phyloP scores from a whole-genome alignment of 345 rosid species.

The Citrus trifoliata region DNA sequence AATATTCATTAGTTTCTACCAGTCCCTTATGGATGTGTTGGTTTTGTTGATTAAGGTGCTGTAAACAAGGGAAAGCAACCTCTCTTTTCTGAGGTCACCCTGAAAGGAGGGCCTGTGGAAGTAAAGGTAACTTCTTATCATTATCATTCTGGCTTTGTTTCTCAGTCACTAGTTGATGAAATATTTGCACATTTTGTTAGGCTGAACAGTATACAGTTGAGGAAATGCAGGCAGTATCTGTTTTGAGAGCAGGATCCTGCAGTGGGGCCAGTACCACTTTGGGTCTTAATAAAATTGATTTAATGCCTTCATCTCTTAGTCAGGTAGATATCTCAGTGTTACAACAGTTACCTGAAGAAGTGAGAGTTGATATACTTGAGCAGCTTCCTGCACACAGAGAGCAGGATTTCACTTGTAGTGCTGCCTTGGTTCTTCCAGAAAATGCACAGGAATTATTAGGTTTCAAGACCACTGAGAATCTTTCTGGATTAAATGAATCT shows the following conservation, averaged over 20 bases:
- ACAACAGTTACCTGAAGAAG: constrained; percentile 79
- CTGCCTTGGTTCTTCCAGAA: constrained; percentile 26
- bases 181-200: constrained; percentile 1
- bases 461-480: constrained; percentile 32
- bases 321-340: constrained; percentile 75
- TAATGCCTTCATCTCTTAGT: constrained; percentile 78
- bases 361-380: constrained; percentile 65
- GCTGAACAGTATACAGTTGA: constrained; percentile 21
- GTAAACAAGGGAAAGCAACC: constrained; percentile 19
- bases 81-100: constrained; percentile 17
- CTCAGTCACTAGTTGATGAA: background rate
- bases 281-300: constrained; percentile 34
- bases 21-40: constrained; percentile 10
- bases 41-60: constrained; percentile 18
- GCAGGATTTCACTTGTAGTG: constrained; percentile 34
- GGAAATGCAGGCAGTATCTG: constrained; percentile 16
- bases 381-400: constrained; percentile 56
- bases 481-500: constrained; percentile 16
- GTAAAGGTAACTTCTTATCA: constrained; percentile 37
- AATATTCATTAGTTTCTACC: background rate
- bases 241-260: constrained; percentile 27
- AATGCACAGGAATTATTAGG: constrained; percentile 27
- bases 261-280: constrained; percentile 17
- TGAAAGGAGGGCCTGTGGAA: constrained; percentile 14
- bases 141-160: background rate